These are phyloP conservation scores for Mortierella sp. DNA, from an alignment of 371 early-diverging fungal genomes.

Conservation along the genomic window DNA sequence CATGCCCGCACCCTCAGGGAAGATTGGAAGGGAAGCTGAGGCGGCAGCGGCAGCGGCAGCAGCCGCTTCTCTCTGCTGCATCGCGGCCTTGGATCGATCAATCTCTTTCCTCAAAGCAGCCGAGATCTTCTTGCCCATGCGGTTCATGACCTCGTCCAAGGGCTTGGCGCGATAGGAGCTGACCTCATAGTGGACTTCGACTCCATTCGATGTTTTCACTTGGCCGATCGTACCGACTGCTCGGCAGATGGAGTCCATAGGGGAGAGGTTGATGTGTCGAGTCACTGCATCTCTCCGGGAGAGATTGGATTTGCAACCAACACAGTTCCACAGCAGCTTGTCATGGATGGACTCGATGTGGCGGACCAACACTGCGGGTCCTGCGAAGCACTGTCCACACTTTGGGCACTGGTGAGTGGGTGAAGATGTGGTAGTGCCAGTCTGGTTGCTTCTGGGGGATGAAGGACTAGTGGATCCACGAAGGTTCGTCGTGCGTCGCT, in stretches of 20 bases:
- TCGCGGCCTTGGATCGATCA: constrained; percentile 37
- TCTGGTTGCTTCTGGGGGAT: constrained; percentile 3
- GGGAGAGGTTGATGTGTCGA: constrained; percentile 47
- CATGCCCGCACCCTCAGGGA: not conserved
- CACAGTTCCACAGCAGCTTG: constrained; percentile 51
- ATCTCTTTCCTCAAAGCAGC: constrained; percentile 40
- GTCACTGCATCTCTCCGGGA: constrained; percentile 50
- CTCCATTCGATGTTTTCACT: constrained; percentile 42
- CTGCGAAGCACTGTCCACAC: constrained; percentile 44
- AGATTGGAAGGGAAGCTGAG: not conserved
- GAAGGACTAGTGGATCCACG: constrained; percentile 17
- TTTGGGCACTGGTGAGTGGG: constrained; percentile 46
- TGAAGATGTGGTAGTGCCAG: constrained; percentile 8
- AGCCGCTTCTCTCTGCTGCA: constrained; percentile 10
- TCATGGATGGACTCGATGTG: constrained; percentile 53
- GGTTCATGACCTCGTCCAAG: constrained; percentile 48
- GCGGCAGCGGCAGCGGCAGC: constrained; percentile 4
- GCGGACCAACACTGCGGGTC: constrained; percentile 46
- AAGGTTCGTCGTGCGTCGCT: constrained; percentile 20
- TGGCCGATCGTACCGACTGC: constrained; percentile 45
- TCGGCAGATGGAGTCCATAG: constrained; percentile 50
- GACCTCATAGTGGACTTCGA: constrained; percentile 39
- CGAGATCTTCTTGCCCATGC: constrained; percentile 53
- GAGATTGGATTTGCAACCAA: constrained; percentile 48
- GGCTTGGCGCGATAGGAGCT: constrained; percentile 47